These are phyloP conservation scores for Phytophthora aleatoria DNA, from an alignment of 352 stramenopile genomes.

Conservation along the genomic window DNA sequence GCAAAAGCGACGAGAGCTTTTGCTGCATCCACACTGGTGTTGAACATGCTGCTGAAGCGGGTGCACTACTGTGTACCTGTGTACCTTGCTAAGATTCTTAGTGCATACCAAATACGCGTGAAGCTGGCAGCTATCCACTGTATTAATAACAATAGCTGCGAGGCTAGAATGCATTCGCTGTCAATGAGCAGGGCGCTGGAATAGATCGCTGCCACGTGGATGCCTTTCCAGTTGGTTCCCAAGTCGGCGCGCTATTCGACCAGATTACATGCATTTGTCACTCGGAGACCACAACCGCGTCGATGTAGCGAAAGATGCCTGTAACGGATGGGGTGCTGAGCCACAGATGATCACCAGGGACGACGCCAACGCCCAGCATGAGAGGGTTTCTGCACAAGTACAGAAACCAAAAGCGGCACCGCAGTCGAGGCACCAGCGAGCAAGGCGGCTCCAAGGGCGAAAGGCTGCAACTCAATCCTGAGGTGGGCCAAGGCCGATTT, in stretches of 20 bases:
- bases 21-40: not conserved
- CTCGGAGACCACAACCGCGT: constrained; percentile 13
- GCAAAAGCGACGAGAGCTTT: not conserved
- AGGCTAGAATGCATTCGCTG: constrained; percentile 1
- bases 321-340: constrained; percentile 20
- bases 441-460: not conserved
- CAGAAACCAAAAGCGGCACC: constrained; percentile 20
- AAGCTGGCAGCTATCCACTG: too few species aligned
- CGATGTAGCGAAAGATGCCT: constrained; percentile 35
- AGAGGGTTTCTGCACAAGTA: not conserved
- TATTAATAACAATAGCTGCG: not conserved
- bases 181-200: constrained; percentile 18
- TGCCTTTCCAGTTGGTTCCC: constrained; percentile 13
- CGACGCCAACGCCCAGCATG: constrained; percentile 3
- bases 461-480: constrained; percentile 9
- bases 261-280: constrained; percentile 4
- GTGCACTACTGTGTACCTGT: not conserved
- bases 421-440: constrained; percentile 3
- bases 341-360: constrained; percentile 8
- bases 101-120: too few species aligned
- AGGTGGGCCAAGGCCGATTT: constrained; percentile 22
- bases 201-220: constrained; percentile 18
- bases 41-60: not conserved
- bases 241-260: constrained; percentile 2
- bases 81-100: too few species aligned